Evolutionary conservation across 148 eudicot genomes (phyloP).

Genomic region (Rhododendron kiyosumense): DNA sequence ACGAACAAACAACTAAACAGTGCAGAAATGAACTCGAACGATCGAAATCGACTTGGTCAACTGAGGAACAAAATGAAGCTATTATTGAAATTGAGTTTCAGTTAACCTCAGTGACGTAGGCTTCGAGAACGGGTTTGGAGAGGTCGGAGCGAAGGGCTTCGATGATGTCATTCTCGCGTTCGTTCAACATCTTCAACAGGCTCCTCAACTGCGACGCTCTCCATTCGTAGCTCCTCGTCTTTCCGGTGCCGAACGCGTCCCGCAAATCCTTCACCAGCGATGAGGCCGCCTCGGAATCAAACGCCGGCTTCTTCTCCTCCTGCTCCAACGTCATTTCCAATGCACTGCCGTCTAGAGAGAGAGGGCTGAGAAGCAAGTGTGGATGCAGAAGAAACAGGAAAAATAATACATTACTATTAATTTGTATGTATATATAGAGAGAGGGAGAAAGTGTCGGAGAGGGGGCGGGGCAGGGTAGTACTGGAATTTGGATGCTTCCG

Average conservation of each 20-base stretch:
- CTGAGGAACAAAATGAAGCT: not conserved
- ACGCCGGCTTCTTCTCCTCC: constrained; percentile 15
- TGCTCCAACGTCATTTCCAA: constrained; percentile 7
- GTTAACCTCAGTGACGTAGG: constrained; percentile 52
- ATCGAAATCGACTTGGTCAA: not conserved
- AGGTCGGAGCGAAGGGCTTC: constrained; percentile 64
- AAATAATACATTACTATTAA: not conserved
- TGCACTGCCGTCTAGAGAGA: not conserved
- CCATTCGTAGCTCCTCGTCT: constrained; percentile 67
- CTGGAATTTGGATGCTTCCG: not conserved
- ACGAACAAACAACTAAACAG: not conserved
- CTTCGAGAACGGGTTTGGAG: constrained; percentile 53
- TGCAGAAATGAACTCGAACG: not conserved
- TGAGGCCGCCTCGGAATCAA: constrained; percentile 28
- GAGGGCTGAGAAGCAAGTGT: not conserved
- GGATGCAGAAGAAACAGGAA: not conserved
- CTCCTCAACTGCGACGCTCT: constrained; percentile 59
- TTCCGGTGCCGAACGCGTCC: constrained; percentile 29
- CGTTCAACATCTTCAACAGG: constrained; percentile 31
- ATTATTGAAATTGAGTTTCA: not conserved
- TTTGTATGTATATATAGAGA: not conserved
- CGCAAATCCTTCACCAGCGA: constrained; percentile 49
- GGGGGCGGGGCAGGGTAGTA: not conserved
- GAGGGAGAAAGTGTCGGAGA: not conserved
- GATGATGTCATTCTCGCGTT: constrained; percentile 47